Evolutionary conservation across 2,329 filamentous ascomycete genomes (phyloP), one percentile per base, ranked within the genome.

Genomic region (Claviceps cyperi): DNA sequence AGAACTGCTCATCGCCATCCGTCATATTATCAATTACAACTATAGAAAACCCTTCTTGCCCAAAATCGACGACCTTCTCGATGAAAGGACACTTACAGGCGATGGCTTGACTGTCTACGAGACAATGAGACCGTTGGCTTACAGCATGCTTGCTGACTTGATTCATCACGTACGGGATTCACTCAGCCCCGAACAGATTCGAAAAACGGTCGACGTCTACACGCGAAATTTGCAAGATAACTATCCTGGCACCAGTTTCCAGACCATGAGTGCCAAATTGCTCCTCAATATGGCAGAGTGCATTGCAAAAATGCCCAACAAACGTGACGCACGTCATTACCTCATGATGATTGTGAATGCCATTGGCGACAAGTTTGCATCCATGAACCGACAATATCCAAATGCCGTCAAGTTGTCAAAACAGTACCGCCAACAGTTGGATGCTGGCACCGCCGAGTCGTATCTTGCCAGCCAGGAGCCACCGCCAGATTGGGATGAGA

Each of bases 11-110:
- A 92, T 98, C 48, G 94, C 92, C 0, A 96, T 98, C 52, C 80
- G 94, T 21, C 94, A 99, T 62, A 96, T 98, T 58, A 96, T 98
- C 66, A 98, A 97, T 68, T 97, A 97, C 69, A 97, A 97, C 62
- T 97, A 96, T 59, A 76, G 92, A 51, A 91, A 89, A 62, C 94
- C 97, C 49, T 98, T 98, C 62, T 70, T 97, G 24, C 82, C 82
- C 38, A 94, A 94, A 66, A 96, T 99, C 57, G 89, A 97, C 57
- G 89, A 96, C 62, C 75, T 99, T 37, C 71, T 99, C 44, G 92
- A 99, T 57, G 90, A 97, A 69, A 78, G 87, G 58, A 97, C 90
- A 0, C 69, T 99, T 50, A 94, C 97, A 50, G 94, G 92, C 11
- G 92, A 98, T 67, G 92, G 92, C 0, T 70, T 98, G 49, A 98